These are phyloP conservation scores for Aspergillus sojae DNA, from an alignment of 2,329 filamentous ascomycete species.

Conservation along the genomic window DNA sequence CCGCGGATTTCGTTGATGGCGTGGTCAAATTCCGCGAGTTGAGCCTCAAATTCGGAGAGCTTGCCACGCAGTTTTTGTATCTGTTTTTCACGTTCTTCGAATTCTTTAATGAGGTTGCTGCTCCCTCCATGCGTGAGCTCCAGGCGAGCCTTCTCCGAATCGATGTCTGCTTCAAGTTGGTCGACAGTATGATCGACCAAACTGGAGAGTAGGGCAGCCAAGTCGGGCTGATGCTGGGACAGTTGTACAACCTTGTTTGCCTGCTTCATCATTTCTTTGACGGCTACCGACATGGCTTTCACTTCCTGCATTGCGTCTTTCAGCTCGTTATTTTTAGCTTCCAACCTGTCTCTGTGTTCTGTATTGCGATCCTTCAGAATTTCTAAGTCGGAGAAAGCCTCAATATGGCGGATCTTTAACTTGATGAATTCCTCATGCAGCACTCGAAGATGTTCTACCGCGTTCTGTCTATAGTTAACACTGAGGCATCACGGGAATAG, in stretches of 20 bases:
- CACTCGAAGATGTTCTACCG: constrained; percentile 64
- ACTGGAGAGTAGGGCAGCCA: constrained; percentile 43
- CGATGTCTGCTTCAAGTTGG: constrained; percentile 72
- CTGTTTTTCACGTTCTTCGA: constrained; percentile 69
- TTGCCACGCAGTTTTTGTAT: constrained; percentile 69
- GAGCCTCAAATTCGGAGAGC: constrained; percentile 56
- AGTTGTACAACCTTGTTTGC: constrained; percentile 19
- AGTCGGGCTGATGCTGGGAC: constrained; percentile 25
- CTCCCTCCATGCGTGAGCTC: constrained; percentile 80
- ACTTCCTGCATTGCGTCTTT: constrained; percentile 40
- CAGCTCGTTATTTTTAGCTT: constrained; percentile 45
- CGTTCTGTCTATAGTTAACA: constrained; percentile 44
- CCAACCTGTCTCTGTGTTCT: constrained; percentile 56
- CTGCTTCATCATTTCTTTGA: constrained; percentile 22
- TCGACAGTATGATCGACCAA: constrained; percentile 60
- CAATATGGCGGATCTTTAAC: constrained; percentile 70
- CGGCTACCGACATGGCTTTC: constrained; percentile 28
- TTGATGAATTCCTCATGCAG: constrained; percentile 68
- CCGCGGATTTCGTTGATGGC: constrained; percentile 68
- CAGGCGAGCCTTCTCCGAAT: constrained; percentile 72
- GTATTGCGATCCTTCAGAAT: constrained; percentile 68
- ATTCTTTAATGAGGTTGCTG: constrained; percentile 74
- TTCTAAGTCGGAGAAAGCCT: constrained; percentile 79
- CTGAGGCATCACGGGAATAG: neutral
- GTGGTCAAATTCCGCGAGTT: constrained; percentile 58